phyloP scores from a whole-genome alignment of 139 green algal species.

The Picochlorum sp. region DNA sequence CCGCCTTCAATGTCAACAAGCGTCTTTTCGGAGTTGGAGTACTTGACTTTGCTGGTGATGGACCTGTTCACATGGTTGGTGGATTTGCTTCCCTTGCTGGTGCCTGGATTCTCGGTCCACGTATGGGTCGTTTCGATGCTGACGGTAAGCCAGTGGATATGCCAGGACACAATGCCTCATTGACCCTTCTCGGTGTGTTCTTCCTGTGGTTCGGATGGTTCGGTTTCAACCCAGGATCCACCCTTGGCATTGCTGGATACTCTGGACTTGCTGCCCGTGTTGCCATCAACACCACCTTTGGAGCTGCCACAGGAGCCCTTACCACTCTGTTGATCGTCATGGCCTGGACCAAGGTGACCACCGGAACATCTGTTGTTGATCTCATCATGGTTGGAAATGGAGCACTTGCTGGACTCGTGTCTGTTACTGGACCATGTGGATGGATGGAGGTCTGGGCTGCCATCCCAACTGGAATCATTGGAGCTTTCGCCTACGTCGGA shows the following conservation, averaged over 20 bases:
- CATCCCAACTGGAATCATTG: conserved; percentile 62
- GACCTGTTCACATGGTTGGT: conserved; percentile 62
- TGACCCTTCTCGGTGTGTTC: conserved; percentile 61
- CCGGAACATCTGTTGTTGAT: conserved; percentile 52
- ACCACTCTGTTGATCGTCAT: conserved; percentile 32
- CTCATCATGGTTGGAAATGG: conserved; percentile 73
- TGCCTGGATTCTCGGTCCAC: conserved; percentile 74
- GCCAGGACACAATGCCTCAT: conserved; percentile 63
- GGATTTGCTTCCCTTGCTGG: conserved; percentile 74
- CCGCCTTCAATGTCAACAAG: not conserved
- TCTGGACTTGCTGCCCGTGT: conserved; percentile 22
- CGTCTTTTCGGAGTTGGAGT: conserved; percentile 31
- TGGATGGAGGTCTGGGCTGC: conserved; percentile 78
- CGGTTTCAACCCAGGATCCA: conserved; percentile 47
- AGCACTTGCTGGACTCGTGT: conserved; percentile 68
- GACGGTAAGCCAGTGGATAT: conserved; percentile 72
- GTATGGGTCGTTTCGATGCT: conserved; percentile 83
- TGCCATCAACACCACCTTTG: conserved; percentile 79
- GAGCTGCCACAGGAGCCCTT: conserved; percentile 48
- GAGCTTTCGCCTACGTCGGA: conserved; percentile 40
- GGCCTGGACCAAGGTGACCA: conserved; percentile 10
- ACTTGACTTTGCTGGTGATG: conserved; percentile 52
- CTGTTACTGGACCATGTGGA: conserved; percentile 60
- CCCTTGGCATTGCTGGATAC: conserved; percentile 36
- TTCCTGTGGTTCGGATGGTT: conserved; percentile 90